Conservation (phyloP, 164 flowering plant genomes). For the Vitis cinerea region DNA sequence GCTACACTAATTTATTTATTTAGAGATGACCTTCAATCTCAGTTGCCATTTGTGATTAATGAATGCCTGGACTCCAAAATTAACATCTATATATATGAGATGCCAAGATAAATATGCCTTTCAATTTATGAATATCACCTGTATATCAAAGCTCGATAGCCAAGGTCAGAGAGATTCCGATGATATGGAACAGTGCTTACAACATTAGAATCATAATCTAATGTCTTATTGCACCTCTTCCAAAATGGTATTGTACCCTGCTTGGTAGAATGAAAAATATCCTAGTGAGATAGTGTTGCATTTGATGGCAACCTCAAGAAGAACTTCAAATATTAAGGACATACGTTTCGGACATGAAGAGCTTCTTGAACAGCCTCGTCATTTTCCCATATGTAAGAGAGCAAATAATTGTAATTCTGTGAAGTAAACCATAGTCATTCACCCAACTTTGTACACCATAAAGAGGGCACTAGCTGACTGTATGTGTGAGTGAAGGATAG, state of each 20-base stretch:
- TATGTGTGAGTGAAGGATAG: too few species aligned
- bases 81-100: not conserved
- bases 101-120: not conserved
- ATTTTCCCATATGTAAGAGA: conserved; percentile 18
- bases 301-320: too few species aligned
- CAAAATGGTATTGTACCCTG: conserved; percentile 13
- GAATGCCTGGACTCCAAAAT: not conserved
- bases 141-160: conserved; percentile 24
- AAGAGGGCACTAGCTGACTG: too few species aligned
- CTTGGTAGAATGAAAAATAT: too few species aligned
- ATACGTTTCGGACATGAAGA: conserved; percentile 22
- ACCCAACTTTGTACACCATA: too few species aligned
- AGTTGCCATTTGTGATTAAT: not conserved
- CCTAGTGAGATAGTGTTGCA: too few species aligned
- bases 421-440: too few species aligned
- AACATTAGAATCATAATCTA: not conserved
- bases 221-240: conserved; percentile 23
- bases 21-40: not conserved
- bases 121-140: conserved; percentile 13
- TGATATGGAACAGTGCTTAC: conserved; percentile 16
- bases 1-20: not conserved
- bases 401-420: conserved; percentile 8
- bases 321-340: not conserved
- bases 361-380: conserved; percentile 18
- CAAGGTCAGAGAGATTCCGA: conserved; percentile 7